These are phyloP conservation scores for Boletus barrowsii DNA, from an alignment of 768 basidiomycete genomes.

Conservation along the genomic window DNA sequence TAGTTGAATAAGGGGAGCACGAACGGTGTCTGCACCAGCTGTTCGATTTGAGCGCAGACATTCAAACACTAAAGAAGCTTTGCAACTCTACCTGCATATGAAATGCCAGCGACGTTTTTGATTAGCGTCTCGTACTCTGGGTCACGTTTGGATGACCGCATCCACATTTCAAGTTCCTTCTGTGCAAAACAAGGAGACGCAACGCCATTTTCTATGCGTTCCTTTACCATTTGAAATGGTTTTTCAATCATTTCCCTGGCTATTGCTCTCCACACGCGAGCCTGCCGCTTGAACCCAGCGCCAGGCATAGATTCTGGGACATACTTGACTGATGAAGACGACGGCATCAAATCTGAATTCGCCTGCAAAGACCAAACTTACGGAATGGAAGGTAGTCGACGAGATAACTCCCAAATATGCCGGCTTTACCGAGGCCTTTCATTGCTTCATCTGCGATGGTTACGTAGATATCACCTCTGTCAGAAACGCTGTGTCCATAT, in stretches of 20 bases:
- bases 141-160: constrained; percentile 13
- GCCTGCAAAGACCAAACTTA: constrained; percentile 15
- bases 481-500: constrained; percentile 39
- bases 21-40: constrained; percentile 28
- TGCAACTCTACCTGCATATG: constrained; percentile 42
- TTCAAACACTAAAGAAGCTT: not conserved
- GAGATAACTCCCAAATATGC: constrained; percentile 42
- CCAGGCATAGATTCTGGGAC: constrained; percentile 52
- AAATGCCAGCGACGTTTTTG: constrained; percentile 48
- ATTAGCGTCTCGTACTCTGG: constrained; percentile 43
- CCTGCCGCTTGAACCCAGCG: constrained; percentile 46
- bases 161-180: constrained; percentile 37
- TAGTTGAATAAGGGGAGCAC: constrained; percentile 24
- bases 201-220: constrained; percentile 39
- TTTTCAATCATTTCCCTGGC: constrained; percentile 31
- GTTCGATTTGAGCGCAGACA: constrained; percentile 3
- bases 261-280: constrained; percentile 37
- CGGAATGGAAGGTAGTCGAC: constrained; percentile 37
- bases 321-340: constrained; percentile 35
- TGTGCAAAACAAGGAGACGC: constrained; percentile 44
- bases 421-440: constrained; percentile 34
- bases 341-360: not conserved
- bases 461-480: constrained; percentile 39
- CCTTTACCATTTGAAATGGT: constrained; percentile 44
- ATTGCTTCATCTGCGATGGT: constrained; percentile 40